These are phyloP conservation scores for Sporothrix schenckii DNA, from an alignment of 2,329 filamentous ascomycete species.

Conservation along the genomic window DNA sequence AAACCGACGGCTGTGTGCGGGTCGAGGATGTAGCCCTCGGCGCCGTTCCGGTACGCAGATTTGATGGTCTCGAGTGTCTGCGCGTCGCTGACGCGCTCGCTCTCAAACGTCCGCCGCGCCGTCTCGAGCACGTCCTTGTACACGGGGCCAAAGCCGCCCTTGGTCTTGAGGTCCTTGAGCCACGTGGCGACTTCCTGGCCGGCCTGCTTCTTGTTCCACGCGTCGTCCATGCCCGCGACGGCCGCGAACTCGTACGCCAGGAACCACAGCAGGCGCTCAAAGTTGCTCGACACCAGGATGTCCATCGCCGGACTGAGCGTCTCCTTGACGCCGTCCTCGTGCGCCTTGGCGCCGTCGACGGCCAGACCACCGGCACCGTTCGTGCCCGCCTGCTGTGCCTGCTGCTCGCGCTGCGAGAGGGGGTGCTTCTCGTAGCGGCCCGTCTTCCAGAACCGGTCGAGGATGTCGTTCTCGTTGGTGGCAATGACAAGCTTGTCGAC, in stretches of 20 bases:
- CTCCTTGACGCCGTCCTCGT: constrained; percentile 70
- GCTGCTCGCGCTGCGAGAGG: constrained; percentile 13
- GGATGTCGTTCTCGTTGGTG: constrained; percentile 97
- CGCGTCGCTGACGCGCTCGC: constrained; percentile 69
- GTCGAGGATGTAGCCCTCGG: constrained; percentile 74
- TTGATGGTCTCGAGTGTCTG: constrained; percentile 71
- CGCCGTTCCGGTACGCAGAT: constrained; percentile 51
- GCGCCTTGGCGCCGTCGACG: constrained; percentile 17
- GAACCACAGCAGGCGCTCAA: constrained; percentile 94
- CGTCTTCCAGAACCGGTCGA: constrained; percentile 91
- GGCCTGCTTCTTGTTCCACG: constrained; percentile 68
- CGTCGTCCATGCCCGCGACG: constrained; percentile 62
- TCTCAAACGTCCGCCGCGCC: constrained; percentile 76
- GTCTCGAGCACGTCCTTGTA: constrained; percentile 70
- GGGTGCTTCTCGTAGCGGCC: constrained; percentile 87
- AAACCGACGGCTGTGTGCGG: constrained; percentile 91
- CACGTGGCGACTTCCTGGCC: constrained; percentile 77
- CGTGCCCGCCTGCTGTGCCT: constrained; percentile 45
- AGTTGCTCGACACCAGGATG: constrained; percentile 94
- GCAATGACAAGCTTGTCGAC: constrained; percentile 82
- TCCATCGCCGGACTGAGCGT: constrained; percentile 97
- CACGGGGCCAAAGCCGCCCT: constrained; percentile 79
- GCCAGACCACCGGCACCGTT: constrained; percentile 42
- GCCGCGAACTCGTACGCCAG: constrained; percentile 70
- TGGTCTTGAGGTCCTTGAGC: constrained; percentile 77